phyloP scores from a whole-genome alignment of 148 eudicot species.

The Cornus controversa region DNA sequence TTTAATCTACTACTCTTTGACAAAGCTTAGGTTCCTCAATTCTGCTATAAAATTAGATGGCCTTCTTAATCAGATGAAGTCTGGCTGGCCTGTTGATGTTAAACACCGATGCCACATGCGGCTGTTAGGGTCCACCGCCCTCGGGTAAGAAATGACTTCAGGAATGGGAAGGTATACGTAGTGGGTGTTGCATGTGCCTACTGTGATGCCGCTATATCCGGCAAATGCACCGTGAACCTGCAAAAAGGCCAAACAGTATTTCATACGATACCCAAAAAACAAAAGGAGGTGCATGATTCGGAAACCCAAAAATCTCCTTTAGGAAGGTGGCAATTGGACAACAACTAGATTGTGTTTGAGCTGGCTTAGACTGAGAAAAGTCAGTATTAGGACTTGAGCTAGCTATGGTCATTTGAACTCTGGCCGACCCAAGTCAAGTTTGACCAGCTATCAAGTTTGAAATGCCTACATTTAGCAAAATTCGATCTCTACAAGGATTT shows the following conservation, averaged over 20 bases:
- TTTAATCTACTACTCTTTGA: constrained; percentile 15
- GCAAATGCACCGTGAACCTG: constrained; percentile 99
- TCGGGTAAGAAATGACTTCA: constrained; percentile 86
- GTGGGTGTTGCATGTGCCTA: constrained; percentile 94
- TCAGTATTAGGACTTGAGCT: neutral
- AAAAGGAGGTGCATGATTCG: neutral
- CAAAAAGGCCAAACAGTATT: constrained; percentile 18
- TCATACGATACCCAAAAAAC: neutral
- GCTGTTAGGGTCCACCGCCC: constrained; percentile 85
- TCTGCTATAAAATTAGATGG: neutral
- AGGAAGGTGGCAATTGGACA: neutral
- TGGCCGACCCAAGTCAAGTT: neutral
- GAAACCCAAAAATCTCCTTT: neutral
- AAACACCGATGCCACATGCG: constrained; percentile 99
- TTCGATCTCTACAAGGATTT: neutral
- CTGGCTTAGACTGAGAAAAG: neutral
- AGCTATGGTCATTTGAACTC: neutral
- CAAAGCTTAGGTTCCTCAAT: constrained; percentile 3
- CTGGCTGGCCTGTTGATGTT: constrained; percentile 99
- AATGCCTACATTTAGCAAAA: neutral
- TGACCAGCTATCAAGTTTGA: neutral
- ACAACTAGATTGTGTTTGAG: neutral
- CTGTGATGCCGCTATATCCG: constrained; percentile 96
- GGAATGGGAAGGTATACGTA: constrained; percentile 96
- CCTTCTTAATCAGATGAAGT: constrained; percentile 52